Percentiles rank a stretch among this genome's conserved stretches.
Conservation (phyloP, 1,284 basidiomycete species). For the Fistulina hepatica region DNA sequence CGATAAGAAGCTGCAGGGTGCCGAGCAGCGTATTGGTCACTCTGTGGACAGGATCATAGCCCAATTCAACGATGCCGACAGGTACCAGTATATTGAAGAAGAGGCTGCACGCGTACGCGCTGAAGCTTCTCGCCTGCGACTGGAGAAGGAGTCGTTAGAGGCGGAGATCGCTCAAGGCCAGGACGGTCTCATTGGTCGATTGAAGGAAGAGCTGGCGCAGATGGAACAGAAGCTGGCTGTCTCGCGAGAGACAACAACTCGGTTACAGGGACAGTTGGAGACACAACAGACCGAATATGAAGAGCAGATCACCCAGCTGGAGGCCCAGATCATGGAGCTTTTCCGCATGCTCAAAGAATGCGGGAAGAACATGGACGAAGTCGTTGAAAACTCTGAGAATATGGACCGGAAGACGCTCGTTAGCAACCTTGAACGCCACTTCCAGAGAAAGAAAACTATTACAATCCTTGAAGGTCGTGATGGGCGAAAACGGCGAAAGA, state of each 20-base stretch:
- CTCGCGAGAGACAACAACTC: constrained; percentile 70
- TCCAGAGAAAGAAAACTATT: constrained; percentile 80
- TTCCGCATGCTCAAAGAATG: constrained; percentile 88
- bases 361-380: constrained; percentile 64
- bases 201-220: constrained; percentile 65
- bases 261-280: constrained; percentile 70
- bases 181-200: constrained; percentile 75
- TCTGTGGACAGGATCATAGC: constrained; percentile 86
- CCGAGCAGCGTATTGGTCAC: constrained; percentile 78
- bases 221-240: constrained; percentile 73
- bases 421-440: constrained; percentile 69
- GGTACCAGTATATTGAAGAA: constrained; percentile 68
- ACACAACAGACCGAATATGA: constrained; percentile 78
- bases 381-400: constrained; percentile 45
- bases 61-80: constrained; percentile 87
- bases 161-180: constrained; percentile 73
- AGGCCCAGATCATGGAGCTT: constrained; percentile 87
- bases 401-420: constrained; percentile 80
- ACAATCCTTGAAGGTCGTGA: constrained; percentile 72
- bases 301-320: constrained; percentile 79
- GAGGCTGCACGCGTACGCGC: constrained; percentile 65
- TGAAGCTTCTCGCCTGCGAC: constrained; percentile 49
- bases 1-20: constrained; percentile 81
- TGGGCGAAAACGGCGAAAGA: constrained; percentile 25
- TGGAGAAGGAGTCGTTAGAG: constrained; percentile 68